Evolutionary conservation across 257 asterid genomes (phyloP), one percentile per base, ranked within the genome.

Genomic region (Lycium barbarum): DNA sequence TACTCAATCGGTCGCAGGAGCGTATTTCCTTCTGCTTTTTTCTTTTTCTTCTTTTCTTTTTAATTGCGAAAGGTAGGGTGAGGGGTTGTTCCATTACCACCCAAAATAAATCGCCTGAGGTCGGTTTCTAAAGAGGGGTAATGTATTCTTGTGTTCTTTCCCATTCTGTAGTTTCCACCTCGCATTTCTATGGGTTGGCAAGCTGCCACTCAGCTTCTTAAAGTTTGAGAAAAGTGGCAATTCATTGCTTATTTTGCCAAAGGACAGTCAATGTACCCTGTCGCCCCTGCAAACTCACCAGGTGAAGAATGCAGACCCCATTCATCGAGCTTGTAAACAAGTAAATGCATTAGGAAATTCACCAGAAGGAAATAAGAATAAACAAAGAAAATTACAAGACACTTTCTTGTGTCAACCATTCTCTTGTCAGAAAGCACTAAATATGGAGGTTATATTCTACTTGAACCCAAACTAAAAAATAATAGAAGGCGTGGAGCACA

Each of bases 161-260:
- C 13, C 47, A 26, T 76, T 51, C 26, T 14, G 22, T 51, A 22
- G 63, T 49, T 53, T 51, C 14, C 82, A 26, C 26, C n/a, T 51
- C 4, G 9, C 13, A 22, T 76, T 33, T 15, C 62, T 76, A 51
- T 51, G 45, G 22, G 22, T 76, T 76, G 47, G 26, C 47, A 26
- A 51, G 82, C 47, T 76, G 47, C 63, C 45, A 76, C 47, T 51
- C 22, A 14, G 26, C 65, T 22, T 22, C 26, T 35, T 20, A 22
- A 51, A 51, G 47, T 76, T 76, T 76, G 82, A 51, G 80, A 11
- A 43, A 26, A 73, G 80, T 51, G 82, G 82, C 17, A 51, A 51
- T 26, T 13, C 40, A 1, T 14, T 26, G 57, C 43, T 49, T 74
- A 74, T 74, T 49, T 74, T 74, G 61, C 38, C 26, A 26, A 51